A percentile compares a stretch with the other conserved stretches of the same genome.
phyloP scores from a whole-genome alignment of 2,329 filamentous ascomycete genomes.

The Sporothrix schenckii region DNA sequence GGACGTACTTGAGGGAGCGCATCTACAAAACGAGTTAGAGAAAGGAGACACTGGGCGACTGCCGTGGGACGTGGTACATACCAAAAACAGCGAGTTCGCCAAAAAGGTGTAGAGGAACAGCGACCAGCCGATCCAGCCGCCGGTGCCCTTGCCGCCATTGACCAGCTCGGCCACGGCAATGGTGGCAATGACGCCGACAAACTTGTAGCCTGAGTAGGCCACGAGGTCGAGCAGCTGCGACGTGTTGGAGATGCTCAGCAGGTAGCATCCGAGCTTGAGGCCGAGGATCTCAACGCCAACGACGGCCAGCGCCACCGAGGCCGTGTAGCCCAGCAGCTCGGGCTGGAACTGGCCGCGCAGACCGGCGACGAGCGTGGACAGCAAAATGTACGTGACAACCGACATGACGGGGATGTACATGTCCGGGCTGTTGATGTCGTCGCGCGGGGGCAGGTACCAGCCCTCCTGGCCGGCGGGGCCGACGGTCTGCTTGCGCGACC shows the following conservation, averaged over 20 bases:
- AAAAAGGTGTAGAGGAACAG: constrained; percentile 90
- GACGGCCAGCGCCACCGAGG: constrained; percentile 79
- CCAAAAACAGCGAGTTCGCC: constrained; percentile 93
- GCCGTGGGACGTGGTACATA: constrained; percentile 49
- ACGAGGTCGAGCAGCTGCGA: constrained; percentile 91
- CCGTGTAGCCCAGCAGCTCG: constrained; percentile 86
- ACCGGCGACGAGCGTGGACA: constrained; percentile 87
- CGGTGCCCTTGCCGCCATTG: constrained; percentile 77
- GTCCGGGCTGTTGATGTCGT: constrained; percentile 96
- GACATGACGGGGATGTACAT: constrained; percentile 99
- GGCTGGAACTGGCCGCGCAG: constrained; percentile 91
- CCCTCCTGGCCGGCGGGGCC: constrained; percentile 70
- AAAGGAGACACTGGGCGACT: not conserved
- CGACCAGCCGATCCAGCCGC: constrained; percentile 84
- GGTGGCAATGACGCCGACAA: constrained; percentile 92
- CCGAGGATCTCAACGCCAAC: constrained; percentile 87
- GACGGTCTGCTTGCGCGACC: constrained; percentile 85
- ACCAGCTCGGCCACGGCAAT: constrained; percentile 76
- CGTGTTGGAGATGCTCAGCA: constrained; percentile 90
- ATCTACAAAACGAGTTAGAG: constrained; percentile 58
- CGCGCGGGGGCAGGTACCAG: constrained; percentile 85
- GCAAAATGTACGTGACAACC: constrained; percentile 92
- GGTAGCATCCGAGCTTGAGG: constrained; percentile 88
- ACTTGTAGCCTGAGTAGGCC: constrained; percentile 98
- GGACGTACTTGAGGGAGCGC: constrained; percentile 91